Conservation (phyloP, 441 rosid species). For the Populus hybrid region DNA sequence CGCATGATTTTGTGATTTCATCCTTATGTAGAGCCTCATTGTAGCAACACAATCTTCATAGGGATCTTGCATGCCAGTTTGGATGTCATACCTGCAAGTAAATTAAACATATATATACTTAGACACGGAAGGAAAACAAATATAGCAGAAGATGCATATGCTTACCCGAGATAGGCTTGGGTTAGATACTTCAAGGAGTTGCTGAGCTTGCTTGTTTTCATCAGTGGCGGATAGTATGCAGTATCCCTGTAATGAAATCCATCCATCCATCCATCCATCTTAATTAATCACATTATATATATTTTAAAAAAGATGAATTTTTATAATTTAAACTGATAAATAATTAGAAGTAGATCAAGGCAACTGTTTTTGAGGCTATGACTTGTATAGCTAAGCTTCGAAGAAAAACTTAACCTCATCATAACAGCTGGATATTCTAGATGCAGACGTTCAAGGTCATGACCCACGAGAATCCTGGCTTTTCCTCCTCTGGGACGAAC, state of each 20-base stretch:
- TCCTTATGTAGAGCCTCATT: slow-evolving; percentile 83
- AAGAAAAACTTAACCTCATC: slow-evolving; percentile 51
- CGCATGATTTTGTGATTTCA: slow-evolving; percentile 66
- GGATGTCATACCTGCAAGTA: slow-evolving; percentile 60
- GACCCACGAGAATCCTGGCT: slow-evolving; percentile 92
- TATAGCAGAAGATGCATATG: background rate
- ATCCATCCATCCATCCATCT: background rate
- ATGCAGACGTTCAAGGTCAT: slow-evolving; percentile 70
- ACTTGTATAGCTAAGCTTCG: too few relatives aligned
- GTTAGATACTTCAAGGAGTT: slow-evolving; percentile 85
- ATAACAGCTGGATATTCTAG: slow-evolving; percentile 74
- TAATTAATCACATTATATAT: background rate
- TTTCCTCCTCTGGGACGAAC: slow-evolving; percentile 70
- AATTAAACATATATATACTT: background rate
- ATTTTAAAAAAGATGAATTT: too few relatives aligned
- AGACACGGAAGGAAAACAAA: background rate
- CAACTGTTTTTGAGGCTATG: background rate
- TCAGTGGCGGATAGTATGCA: slow-evolving; percentile 77
- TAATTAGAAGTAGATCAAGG: background rate
- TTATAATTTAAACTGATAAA: too few relatives aligned
- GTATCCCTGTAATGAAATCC: slow-evolving; percentile 49
- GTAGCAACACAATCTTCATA: slow-evolving; percentile 86
- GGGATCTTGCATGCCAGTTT: slow-evolving; percentile 73
- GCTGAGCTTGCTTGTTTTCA: slow-evolving; percentile 98
- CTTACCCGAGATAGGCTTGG: slow-evolving; percentile 84